These are phyloP conservation scores for Penicillium lividum DNA, from an alignment of 495 filamentous ascomycete species.

Conservation along the genomic window DNA sequence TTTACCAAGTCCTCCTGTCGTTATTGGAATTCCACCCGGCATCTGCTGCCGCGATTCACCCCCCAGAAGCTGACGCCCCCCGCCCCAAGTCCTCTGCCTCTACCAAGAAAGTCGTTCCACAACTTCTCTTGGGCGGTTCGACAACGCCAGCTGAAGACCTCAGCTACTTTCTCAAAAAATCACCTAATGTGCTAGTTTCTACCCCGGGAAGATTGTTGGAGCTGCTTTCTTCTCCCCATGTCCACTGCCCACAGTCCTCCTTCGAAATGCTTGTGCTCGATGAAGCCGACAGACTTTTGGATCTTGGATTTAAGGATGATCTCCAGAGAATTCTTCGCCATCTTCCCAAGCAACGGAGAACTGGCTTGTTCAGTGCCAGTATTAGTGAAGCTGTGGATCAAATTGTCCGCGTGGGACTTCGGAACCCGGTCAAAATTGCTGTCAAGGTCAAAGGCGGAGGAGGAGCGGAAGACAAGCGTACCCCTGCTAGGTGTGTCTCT, in stretches of 20 bases:
- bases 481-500: constrained; percentile 65
- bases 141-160: constrained; percentile 84
- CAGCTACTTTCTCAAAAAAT: constrained; percentile 71
- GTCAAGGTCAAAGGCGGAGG: constrained; percentile 83
- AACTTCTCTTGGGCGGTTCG: constrained; percentile 85
- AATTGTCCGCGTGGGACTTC: constrained; percentile 85
- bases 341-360: constrained; percentile 89
- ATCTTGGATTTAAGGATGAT: constrained; percentile 93
- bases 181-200: constrained; percentile 82
- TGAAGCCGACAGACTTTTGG: constrained; percentile 88
- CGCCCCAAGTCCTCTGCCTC: constrained; percentile 51
- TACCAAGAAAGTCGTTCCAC: constrained; percentile 67
- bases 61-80: constrained; percentile 54
- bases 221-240: constrained; percentile 84
- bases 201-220: constrained; percentile 90
- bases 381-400: constrained; percentile 89
- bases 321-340: constrained; percentile 80
- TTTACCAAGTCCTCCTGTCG: constrained; percentile 75
- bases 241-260: constrained; percentile 82
- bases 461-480: constrained; percentile 80
- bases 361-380: constrained; percentile 90
- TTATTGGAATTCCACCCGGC: constrained; percentile 79
- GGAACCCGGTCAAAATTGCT: constrained; percentile 90
- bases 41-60: constrained; percentile 64
- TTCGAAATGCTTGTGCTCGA: constrained; percentile 92